Percentiles rank a stretch among this genome's conserved stretches.
phyloP scores from a whole-genome alignment of 345 rosid species.

The Aethionema arabicum region DNA sequence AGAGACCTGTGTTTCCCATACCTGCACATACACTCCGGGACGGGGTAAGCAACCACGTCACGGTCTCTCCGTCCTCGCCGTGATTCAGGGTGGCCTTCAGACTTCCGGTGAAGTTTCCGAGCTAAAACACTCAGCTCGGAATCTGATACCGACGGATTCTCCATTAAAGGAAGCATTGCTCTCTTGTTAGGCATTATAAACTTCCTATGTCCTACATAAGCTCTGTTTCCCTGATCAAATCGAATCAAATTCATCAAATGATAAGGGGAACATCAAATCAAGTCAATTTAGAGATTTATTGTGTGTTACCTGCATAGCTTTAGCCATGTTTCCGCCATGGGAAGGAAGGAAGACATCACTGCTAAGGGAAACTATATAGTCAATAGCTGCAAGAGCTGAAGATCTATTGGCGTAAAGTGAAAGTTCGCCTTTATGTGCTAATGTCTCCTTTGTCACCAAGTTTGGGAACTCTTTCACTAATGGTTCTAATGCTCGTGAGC shows the following conservation, averaged over 20 bases:
- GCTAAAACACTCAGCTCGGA: slow-evolving; percentile 48
- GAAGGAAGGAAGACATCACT: slow-evolving; percentile 77
- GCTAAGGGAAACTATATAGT: slow-evolving; percentile 67
- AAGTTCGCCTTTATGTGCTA: slow-evolving; percentile 61
- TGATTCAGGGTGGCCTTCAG: slow-evolving; percentile 58
- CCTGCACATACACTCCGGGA: slow-evolving; percentile 76
- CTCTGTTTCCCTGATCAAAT: slow-evolving; percentile 60
- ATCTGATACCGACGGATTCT: slow-evolving; percentile 50
- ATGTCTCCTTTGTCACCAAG: slow-evolving; percentile 52
- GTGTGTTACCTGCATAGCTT: slow-evolving; percentile 56
- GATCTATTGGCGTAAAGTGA: slow-evolving; percentile 53
- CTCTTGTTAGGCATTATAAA: slow-evolving; percentile 69
- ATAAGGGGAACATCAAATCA: no score
- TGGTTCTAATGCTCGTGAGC: slow-evolving; percentile 54
- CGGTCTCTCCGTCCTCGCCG: slow-evolving; percentile 52
- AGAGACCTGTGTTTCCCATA: slow-evolving; percentile 29
- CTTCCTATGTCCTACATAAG: slow-evolving; percentile 71
- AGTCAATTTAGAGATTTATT: not conserved
- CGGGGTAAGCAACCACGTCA: slow-evolving; percentile 67
- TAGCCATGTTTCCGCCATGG: slow-evolving; percentile 87
- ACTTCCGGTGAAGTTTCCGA: slow-evolving; percentile 55
- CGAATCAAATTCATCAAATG: not conserved
- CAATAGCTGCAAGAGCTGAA: slow-evolving; percentile 69
- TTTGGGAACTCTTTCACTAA: slow-evolving; percentile 51
- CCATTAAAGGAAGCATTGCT: slow-evolving; percentile 57